These are phyloP conservation scores for Tylopilus plumbeoviolaceoides DNA, from an alignment of 768 basidiomycete genomes.

Conservation along the genomic window DNA sequence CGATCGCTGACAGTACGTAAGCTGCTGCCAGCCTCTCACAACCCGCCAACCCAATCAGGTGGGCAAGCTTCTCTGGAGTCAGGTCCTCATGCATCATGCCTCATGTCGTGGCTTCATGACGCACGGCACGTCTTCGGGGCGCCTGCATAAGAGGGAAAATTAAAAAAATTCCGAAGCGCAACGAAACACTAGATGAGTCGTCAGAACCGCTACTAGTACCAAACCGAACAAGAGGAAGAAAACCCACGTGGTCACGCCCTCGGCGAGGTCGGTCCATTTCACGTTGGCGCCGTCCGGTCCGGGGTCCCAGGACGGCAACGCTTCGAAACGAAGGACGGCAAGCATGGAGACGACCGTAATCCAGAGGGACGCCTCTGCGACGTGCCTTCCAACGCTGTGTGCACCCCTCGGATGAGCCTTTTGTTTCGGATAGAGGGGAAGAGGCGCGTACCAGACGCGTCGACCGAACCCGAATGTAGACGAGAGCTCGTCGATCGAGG, in stretches of 20 bases:
- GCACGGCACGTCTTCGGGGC: constrained; percentile 11
- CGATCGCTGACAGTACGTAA: too few species aligned
- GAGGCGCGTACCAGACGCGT: constrained; percentile 17
- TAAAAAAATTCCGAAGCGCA: neutral
- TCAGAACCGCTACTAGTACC: neutral
- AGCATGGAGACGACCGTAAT: constrained; percentile 23
- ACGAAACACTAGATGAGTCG: too few species aligned
- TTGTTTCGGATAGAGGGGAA: neutral
- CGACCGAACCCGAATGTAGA: constrained; percentile 42
- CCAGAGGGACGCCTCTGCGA: constrained; percentile 39
- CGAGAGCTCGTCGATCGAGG: constrained; percentile 11
- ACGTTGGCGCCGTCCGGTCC: constrained; percentile 20
- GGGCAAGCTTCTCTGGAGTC: constrained; percentile 12
- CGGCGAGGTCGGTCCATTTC: constrained; percentile 19
- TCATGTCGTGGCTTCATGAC: constrained; percentile 8
- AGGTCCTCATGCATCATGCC: too few species aligned
- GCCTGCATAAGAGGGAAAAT: constrained; percentile 1
- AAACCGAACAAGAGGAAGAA: neutral
- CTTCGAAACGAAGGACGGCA: constrained; percentile 14
- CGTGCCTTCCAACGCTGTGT: constrained; percentile 39
- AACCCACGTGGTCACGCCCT: constrained; percentile 21
- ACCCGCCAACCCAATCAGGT: constrained; percentile 10
- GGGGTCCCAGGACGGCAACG: constrained; percentile 11
- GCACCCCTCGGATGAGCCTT: neutral
- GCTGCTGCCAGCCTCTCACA: too few species aligned